These are phyloP conservation scores for Pterocarpus santalinus DNA, from an alignment of 306 rosid genomes.

Conservation along the genomic window DNA sequence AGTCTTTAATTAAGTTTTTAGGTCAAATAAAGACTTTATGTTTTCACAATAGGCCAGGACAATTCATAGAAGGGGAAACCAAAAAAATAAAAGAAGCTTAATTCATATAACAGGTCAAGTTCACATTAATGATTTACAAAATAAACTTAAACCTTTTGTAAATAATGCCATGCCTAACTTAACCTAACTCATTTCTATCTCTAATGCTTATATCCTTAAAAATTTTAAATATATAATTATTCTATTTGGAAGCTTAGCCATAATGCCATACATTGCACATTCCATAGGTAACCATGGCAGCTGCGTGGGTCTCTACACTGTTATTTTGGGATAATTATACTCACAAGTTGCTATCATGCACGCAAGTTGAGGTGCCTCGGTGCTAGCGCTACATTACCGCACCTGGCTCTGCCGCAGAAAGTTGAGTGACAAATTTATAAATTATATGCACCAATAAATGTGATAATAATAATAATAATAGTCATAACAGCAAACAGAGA, in stretches of 20 bases:
- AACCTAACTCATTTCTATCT: not conserved
- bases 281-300: not conserved
- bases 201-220: not conserved
- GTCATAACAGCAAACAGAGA: too few relatives aligned
- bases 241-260: too few relatives aligned
- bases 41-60: too few relatives aligned
- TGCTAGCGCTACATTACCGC: not conserved
- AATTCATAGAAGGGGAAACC: too few relatives aligned
- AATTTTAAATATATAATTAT: too few relatives aligned
- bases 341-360: not conserved
- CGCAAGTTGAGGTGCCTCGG: not conserved
- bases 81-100: too few relatives aligned
- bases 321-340: not conserved
- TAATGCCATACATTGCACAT: not conserved
- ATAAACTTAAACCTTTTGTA: not conserved
- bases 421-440: not conserved
- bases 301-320: not conserved
- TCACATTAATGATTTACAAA: not conserved
- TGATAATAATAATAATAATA: not conserved
- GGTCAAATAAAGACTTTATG: too few relatives aligned
- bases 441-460: not conserved
- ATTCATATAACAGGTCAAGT: not conserved
- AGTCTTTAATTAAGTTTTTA: too few relatives aligned
- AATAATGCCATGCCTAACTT: not conserved
- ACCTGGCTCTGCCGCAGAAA: not conserved